Percentiles rank a stretch among this genome's conserved stretches.
Conservation (phyloP, 78 protist species). For the Speleostelium caveatum region DNA sequence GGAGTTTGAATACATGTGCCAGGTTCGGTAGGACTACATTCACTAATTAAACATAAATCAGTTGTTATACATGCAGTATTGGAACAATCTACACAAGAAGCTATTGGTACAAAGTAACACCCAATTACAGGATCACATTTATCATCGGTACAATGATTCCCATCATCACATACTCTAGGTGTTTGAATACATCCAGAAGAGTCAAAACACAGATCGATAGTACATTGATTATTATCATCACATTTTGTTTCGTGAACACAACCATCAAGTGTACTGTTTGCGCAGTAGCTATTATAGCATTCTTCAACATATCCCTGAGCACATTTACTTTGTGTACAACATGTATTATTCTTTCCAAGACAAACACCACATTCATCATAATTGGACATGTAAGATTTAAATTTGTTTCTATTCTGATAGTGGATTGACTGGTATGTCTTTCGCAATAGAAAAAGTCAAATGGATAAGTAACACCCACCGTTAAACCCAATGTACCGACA, state of each 20-base stretch:
- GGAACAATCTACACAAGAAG: not conserved
- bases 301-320: not conserved
- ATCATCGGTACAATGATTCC: not conserved
- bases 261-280: not conserved
- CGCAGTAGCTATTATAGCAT: not conserved
- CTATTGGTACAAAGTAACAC: not conserved
- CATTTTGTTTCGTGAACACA: not conserved
- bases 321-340: not conserved
- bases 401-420: slow-evolving; percentile 12
- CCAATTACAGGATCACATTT: not conserved
- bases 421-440: slow-evolving; percentile 39
- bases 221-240: not conserved
- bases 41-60: slow-evolving; percentile 5
- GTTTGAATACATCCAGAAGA: not conserved
- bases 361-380: not conserved
- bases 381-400: not conserved
- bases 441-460: slow-evolving; percentile 72
- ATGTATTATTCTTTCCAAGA: not conserved
- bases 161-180: slow-evolving; percentile 7
- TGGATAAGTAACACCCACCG: slow-evolving; percentile 5
- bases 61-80: slow-evolving; percentile 15
- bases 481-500: not conserved
- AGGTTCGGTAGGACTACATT: not conserved
- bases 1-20: no score
- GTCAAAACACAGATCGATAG: not conserved